Base-by-base conservation (phyloP, 352 stramenopile species). In the Globisporangium iwayamae region DNA sequence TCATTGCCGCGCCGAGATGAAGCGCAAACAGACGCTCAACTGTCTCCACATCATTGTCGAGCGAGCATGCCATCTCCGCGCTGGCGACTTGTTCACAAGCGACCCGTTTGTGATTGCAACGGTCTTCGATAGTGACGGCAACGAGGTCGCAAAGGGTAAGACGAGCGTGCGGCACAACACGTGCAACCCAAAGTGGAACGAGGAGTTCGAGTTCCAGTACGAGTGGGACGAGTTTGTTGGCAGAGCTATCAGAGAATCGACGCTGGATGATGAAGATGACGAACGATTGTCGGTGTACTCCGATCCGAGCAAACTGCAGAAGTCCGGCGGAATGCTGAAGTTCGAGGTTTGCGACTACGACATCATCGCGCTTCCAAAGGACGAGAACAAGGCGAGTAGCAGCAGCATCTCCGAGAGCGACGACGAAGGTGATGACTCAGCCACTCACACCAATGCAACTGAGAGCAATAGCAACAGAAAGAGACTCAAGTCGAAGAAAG, bases 171-270 rank as follows among this genome's bases (percentile, higher is more conserved):
- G 74, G 3, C 66, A 70, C 30, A 81, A 81, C 34, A 84, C 80
- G 2, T 68, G 75, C 10, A 84, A 86, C 11, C 84, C 84, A 1
- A 78, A 74, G 38, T 93, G 84, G 84, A 83, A 90, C 63, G 84
- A 93, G 50, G 79, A 89, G 64, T 93, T 93, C 52, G 60, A 66
- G 30, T 72, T 93, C 13, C 70, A 72, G 9, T 43, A 54, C 5
- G 38, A 52, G 10, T 68, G 63, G 63, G 4, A 22, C 7, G 47
- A 55, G 47, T 50, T 60, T 47, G 56, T 46, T 1, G n/a, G 39
- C 34, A 32, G 45, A 41, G 28, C 16, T 16, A 30, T 56, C 18
- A n/a, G 34, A 56, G 28, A 25, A 3, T 41, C 50, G 14, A 8
- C n/a, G 45, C 13, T 55, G 18, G 36, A 61, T 18, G 11, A 14